These are phyloP conservation scores for Mycotypha africana DNA, from an alignment of 371 early-diverging fungal genomes.

Conservation along the genomic window DNA sequence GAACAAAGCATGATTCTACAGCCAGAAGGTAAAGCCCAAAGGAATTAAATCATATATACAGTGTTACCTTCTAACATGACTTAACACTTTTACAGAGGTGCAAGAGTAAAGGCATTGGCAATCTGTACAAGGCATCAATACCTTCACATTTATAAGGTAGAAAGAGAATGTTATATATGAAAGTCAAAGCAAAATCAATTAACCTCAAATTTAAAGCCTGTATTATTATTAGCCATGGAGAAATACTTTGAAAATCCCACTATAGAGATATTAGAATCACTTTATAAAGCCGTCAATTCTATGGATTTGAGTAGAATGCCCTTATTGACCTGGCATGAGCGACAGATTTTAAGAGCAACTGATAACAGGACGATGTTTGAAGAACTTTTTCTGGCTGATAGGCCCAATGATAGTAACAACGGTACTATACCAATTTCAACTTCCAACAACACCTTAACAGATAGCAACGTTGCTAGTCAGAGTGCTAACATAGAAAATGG, in stretches of 20 bases:
- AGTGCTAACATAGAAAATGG: slow-evolving; percentile 5
- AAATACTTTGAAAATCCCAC: slow-evolving; percentile 82
- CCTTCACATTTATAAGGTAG: slow-evolving; percentile 90
- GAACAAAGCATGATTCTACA: slow-evolving; percentile 81
- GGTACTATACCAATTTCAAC: slow-evolving; percentile 3
- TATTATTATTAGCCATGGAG: slow-evolving; percentile 84
- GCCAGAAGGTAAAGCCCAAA: slow-evolving; percentile 55
- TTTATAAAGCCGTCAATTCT: slow-evolving; percentile 79
- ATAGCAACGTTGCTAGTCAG: background rate
- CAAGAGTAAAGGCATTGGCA: slow-evolving; percentile 92
- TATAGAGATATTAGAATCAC: slow-evolving; percentile 66
- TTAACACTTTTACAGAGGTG: slow-evolving; percentile 54
- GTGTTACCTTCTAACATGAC: background rate
- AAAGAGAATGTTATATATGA: background rate
- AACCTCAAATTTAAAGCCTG: slow-evolving; percentile 51
- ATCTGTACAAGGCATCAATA: slow-evolving; percentile 85
- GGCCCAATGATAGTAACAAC: slow-evolving; percentile 20
- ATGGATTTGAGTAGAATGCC: slow-evolving; percentile 86
- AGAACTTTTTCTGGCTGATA: slow-evolving; percentile 74
- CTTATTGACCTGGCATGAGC: slow-evolving; percentile 67
- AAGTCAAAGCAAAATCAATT: background rate
- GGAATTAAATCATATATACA: background rate
- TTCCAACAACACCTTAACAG: background rate
- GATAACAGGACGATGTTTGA: slow-evolving; percentile 83
- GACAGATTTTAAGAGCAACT: slow-evolving; percentile 71